Base-by-base conservation (phyloP, 805 yeast genomes). In the Wilhelminamyces savonicus region DNA sequence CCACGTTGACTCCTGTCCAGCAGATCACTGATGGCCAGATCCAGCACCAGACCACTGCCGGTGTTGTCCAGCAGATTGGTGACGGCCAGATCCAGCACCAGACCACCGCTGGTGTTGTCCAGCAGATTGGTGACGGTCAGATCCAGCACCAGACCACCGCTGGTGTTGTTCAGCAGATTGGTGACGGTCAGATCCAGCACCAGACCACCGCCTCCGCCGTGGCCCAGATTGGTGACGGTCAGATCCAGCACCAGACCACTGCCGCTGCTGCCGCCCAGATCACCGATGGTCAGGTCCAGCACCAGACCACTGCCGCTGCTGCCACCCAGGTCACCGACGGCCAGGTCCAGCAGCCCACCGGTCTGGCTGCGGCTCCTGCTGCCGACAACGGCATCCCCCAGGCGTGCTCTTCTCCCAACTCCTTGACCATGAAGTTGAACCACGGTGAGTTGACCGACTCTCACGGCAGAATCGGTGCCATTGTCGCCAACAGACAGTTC, bases 401-500 rank as follows among this genome's bases (percentile, higher is more conserved):
- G 23, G 48, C 54, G 7, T 48, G 54, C 32, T 39, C 41, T 15
- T 38, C 46, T n/a, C 10, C 38, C 12, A 30, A 50, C 40, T 36
- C 82, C 25, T 65, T 82, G 48, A 61, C 76, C 25, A 63, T 80
- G 69, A 61, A 68, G 21, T 67, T 82, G 48, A 56, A 63, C 22
- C 62, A 48, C 13, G 58, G 76, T 41, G 48, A 74, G 28, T 64
- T 82, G 47, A 69, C 62, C 9, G 90, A 81, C 48, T 51, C 69
- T 21, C 42, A 62, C 37, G 82, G 82, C 27, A 76, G 90, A 71
- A 59, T 81, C 42, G 88, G 88, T 44, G 73, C 86, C 29, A 78
- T 81, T 59, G 90, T 81, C 45, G 78, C 87, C 31, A 81, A 80
- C 77, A 70, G 82, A 66, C 90, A 81, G 66, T 76, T 78, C 71